Base-by-base conservation (phyloP, 768 basidiomycete genomes). In the Leccinum sublutescens region DNA sequence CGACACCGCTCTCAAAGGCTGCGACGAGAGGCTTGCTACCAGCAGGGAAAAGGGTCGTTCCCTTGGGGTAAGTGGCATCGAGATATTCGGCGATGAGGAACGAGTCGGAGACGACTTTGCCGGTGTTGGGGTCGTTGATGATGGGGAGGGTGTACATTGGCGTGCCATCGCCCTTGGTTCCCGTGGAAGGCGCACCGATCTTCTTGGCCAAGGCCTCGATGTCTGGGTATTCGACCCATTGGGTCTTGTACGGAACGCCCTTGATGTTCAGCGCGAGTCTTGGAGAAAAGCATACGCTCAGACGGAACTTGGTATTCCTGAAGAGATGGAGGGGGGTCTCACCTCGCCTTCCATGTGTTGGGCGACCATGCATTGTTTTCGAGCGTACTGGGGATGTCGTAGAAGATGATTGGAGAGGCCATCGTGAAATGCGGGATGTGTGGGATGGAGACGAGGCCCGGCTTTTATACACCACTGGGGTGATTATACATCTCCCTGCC, bases 311-410 rank as follows among this genome's bases (percentile, higher is more conserved):
- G 5, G 8, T 27, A 11, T 23, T 11, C 14, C 11, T 45, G 43
- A 45, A 45, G 31, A 45, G n/a, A 50, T 12, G 4, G 8, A 33
- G 31, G n/a, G n/a, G 10, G 38, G 5, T 33, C 71, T 52, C 45
- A 78, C 81, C 82, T 64, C 12, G 70, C 68, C 65, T 79, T 81
- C 77, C 77, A 80, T 34, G 78, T 77, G 58, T 80, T 82, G 8
- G 79, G 77, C 5, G 79, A 78, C 75, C 78, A 81, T 8, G 75
- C 70, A 4, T 66, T 69, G 50, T 7, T 55, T 1, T 64, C 55
- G 5, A 71, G 53, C 43, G 63, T 70, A 36, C 74, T 72, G 21
- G 78, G 76, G 45, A 83, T 76, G 56, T 82, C 82, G 68, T 81
- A 83, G 49, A 81, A 67, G 58, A 79, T 76, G 58, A 70, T 71